Conservation (phyloP, 371 early-diverging fungal genomes). For the Mortierella sp. region DNA sequence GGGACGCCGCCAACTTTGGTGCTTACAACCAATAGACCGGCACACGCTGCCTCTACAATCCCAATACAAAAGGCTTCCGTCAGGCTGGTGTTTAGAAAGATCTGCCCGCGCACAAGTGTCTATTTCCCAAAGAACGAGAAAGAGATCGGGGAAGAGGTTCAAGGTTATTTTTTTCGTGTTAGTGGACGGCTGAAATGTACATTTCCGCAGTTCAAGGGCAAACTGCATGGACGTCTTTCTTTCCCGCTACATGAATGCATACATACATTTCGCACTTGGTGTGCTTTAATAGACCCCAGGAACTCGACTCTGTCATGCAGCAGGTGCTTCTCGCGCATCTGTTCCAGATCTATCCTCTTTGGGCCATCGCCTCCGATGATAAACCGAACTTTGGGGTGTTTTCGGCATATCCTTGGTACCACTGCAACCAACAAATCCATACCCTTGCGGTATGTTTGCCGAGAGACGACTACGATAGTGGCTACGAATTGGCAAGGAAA, state of each 20-base stretch:
- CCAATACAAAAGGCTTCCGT: slow-evolving; percentile 99
- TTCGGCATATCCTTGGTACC: slow-evolving; percentile 94
- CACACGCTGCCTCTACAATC: slow-evolving; percentile 99
- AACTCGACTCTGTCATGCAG: slow-evolving; percentile 95
- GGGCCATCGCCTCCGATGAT: slow-evolving; percentile 99
- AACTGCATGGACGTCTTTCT: too few relatives aligned
- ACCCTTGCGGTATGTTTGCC: slow-evolving; percentile 98
- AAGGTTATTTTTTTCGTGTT: too few relatives aligned
- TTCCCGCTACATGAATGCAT: too few relatives aligned
- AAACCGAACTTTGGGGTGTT: slow-evolving; percentile 86
- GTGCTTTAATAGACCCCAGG: slow-evolving; percentile 89
- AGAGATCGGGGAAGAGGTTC: too few relatives aligned
- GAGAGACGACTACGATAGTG: slow-evolving; percentile 93
- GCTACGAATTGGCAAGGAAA: slow-evolving; percentile 63
- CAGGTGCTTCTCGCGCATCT: slow-evolving; percentile 95
- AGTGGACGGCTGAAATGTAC: too few relatives aligned
- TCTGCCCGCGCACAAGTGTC: slow-evolving; percentile 92
- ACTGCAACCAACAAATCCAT: slow-evolving; percentile 92
- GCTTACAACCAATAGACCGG: slow-evolving; percentile 93
- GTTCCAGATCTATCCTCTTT: slow-evolving; percentile 95
- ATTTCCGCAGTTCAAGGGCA: too few relatives aligned
- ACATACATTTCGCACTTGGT: slow-evolving; percentile 84
- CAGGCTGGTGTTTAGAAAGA: slow-evolving; percentile 98
- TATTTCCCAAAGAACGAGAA: slow-evolving; percentile 29
- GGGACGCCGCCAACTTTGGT: slow-evolving; percentile 99